Conservation (phyloP, 495 filamentous ascomycete species). For the Hypoxylon subgilvum region DNA sequence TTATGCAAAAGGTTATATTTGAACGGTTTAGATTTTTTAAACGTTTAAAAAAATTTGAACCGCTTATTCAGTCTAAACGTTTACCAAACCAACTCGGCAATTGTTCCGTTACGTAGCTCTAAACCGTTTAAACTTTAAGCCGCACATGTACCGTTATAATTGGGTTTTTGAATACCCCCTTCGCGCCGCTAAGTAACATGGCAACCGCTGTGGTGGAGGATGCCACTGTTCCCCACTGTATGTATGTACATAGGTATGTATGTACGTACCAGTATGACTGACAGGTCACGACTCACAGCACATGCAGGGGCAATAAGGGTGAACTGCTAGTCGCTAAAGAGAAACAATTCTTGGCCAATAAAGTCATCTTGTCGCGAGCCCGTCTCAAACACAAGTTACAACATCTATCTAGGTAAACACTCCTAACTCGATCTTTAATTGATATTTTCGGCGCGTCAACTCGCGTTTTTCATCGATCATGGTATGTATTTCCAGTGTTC, state of each 20-base stretch:
- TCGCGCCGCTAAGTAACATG: slow-evolving; percentile 21
- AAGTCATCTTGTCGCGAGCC: slow-evolving; percentile 9
- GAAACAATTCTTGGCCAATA: slow-evolving; percentile 19
- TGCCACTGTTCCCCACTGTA: too few relatives aligned
- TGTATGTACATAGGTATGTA: too few relatives aligned
- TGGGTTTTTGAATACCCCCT: not conserved
- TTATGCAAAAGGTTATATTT: too few relatives aligned
- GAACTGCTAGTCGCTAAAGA: slow-evolving; percentile 6
- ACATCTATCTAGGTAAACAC: slow-evolving; percentile 13
- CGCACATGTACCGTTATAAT: too few relatives aligned
- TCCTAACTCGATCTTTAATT: slow-evolving; percentile 27
- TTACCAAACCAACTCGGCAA: too few relatives aligned
- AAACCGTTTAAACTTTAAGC: not conserved
- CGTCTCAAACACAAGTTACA: slow-evolving; percentile 25
- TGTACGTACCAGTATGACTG: too few relatives aligned
- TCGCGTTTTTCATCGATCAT: slow-evolving; percentile 22
- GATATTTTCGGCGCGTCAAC: slow-evolving; percentile 16
- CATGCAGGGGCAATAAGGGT: not conserved
- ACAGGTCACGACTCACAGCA: not conserved
- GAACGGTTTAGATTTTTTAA: too few relatives aligned
- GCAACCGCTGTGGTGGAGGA: slow-evolving; percentile 23
- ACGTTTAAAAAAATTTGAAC: too few relatives aligned
- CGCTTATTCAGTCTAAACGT: too few relatives aligned
- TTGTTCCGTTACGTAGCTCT: too few relatives aligned
- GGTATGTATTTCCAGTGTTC: slow-evolving; percentile 14